Evolutionary conservation across 2,329 filamentous ascomycete genomes (phyloP).

Genomic region (Hysterium pulicare): DNA sequence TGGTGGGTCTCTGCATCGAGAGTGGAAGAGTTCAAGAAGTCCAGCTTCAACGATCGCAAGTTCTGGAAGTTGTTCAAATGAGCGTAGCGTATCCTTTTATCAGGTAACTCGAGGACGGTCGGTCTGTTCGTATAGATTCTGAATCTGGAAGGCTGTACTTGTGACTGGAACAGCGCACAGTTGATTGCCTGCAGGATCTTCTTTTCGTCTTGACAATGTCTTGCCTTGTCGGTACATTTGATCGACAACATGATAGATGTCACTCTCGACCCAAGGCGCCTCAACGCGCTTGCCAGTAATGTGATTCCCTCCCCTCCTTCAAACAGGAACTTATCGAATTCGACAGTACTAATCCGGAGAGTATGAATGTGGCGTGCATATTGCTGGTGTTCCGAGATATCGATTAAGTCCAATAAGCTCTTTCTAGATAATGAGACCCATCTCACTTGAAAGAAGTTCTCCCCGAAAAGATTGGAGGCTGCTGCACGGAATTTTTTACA

Average conservation of each 20-base stretch:
- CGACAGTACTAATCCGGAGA: conserved; percentile 6
- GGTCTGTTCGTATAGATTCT: conserved; percentile 9
- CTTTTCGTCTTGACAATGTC: conserved; percentile 3
- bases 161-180: conserved; percentile 4
- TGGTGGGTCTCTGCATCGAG: conserved; percentile 6
- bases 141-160: conserved; percentile 4
- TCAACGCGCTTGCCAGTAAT: conserved; percentile 5
- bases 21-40: conserved; percentile 7
- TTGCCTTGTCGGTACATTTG: conserved; percentile 3
- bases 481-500: conserved; percentile 10
- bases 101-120: not conserved
- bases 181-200: conserved; percentile 1
- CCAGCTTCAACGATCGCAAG: conserved; percentile 7
- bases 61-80: conserved; percentile 1
- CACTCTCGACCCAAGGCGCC: conserved; percentile 3
- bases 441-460: conserved; percentile 10
- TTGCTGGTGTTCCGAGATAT: conserved; percentile 4
- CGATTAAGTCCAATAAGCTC: conserved; percentile 9
- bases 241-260: conserved; percentile 5
- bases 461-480: conserved; percentile 8
- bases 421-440: conserved; percentile 8
- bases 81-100: not conserved
- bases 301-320: not conserved
- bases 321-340: conserved; percentile 4
- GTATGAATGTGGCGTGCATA: conserved; percentile 5